phyloP scores from a whole-genome alignment of 306 rosid genomes.

The Dryas alaskensis region DNA sequence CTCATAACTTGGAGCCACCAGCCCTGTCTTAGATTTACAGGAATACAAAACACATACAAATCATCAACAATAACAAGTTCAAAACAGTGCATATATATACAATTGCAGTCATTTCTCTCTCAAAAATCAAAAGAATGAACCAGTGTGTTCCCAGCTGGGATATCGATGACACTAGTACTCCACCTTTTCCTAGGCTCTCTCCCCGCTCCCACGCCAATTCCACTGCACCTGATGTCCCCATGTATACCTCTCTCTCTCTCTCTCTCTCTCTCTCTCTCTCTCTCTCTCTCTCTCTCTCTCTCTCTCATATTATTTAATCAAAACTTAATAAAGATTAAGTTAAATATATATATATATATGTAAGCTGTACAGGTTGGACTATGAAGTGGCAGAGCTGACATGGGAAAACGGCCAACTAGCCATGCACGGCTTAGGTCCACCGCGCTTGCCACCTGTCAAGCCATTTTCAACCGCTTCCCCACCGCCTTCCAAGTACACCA shows the following conservation, averaged over 20 bases:
- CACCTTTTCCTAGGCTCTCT: conserved; percentile 26
- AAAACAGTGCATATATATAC: no score
- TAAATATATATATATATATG: neutral
- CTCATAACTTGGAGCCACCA: neutral
- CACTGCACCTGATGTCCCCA: conserved; percentile 44
- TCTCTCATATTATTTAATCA: no score
- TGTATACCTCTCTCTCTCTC: conserved; percentile 33
- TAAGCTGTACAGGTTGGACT: conserved; percentile 51
- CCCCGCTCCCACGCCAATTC: conserved; percentile 54
- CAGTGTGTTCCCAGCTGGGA: conserved; percentile 94
- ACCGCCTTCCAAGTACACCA: conserved; percentile 32
- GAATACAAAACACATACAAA: no score
- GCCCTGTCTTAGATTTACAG: no score
- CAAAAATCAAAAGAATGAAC: conserved; percentile 43
- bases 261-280: conserved; percentile 14
- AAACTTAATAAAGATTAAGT: neutral
- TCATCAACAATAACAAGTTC: no score
- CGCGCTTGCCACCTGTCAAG: conserved; percentile 44
- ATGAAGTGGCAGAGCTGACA: conserved; percentile 81
- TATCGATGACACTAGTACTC: conserved; percentile 37
- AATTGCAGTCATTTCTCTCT: neutral
- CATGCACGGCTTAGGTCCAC: conserved; percentile 78
- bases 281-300: neutral
- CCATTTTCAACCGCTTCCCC: neutral
- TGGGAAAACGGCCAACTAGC: conserved; percentile 89